These are phyloP conservation scores for Aspergillus sp. DNA, from an alignment of 2,329 filamentous ascomycete species.

Conservation along the genomic window DNA sequence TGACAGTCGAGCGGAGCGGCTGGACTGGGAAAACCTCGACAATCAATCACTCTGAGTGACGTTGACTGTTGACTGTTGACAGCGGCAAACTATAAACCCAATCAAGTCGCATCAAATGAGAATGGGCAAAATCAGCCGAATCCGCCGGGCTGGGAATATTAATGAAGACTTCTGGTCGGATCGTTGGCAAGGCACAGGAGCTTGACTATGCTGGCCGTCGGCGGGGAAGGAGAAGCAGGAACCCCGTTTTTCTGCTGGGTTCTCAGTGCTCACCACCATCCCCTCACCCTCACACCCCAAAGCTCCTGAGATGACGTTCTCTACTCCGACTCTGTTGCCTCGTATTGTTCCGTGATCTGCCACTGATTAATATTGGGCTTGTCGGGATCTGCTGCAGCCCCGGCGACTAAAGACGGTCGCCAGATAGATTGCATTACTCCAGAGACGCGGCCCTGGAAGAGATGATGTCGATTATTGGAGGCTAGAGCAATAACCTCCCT, in stretches of 20 bases:
- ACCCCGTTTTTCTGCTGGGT: slow-evolving; percentile 22
- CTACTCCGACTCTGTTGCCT: not conserved
- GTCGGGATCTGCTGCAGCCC: not conserved
- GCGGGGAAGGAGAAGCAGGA: slow-evolving; percentile 24
- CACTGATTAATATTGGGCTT: no score
- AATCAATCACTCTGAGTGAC: not conserved
- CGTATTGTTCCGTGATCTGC: no score
- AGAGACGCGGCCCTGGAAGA: not conserved
- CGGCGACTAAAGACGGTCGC: not conserved
- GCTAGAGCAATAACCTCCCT: not conserved
- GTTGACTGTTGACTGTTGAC: not conserved
- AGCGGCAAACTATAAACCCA: not conserved
- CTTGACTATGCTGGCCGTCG: not conserved
- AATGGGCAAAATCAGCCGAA: not conserved
- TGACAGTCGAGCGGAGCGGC: not conserved
- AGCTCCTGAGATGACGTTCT: not conserved
- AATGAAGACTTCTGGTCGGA: not conserved
- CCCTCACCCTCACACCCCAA: not conserved
- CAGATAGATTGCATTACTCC: not conserved
- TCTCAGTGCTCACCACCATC: slow-evolving; percentile 7
- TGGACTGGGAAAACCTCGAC: not conserved
- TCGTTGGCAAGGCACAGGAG: not conserved
- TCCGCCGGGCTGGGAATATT: not conserved
- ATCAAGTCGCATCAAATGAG: not conserved
- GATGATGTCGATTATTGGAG: not conserved